Conservation (phyloP, 2,329 filamentous ascomycete species). For the Hyphodiscus sp. region DNA sequence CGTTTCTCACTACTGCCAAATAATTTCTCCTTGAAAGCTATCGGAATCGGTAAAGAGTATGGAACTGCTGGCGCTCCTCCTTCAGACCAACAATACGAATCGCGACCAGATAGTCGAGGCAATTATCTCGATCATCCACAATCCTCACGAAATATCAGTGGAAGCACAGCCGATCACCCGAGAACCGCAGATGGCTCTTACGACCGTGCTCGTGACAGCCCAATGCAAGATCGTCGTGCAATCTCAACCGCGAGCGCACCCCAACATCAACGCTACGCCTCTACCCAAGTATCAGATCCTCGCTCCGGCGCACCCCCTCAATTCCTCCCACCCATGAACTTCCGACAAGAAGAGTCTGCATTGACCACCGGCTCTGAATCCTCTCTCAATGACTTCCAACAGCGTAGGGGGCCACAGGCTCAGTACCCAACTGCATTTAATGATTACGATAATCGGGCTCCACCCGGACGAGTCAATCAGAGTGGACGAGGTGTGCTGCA, state of each 20-base stretch:
- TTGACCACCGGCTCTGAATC: conserved; percentile 27
- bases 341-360: conserved; percentile 24
- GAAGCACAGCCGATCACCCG: conserved; percentile 10
- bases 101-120: conserved; percentile 19
- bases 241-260: conserved; percentile 34
- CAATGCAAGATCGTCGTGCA: conserved; percentile 33
- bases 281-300: conserved; percentile 29
- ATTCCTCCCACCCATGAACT: conserved; percentile 25
- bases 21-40: conserved; percentile 58
- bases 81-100: conserved; percentile 19
- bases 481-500: conserved; percentile 53
- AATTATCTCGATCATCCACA: conserved; percentile 22
- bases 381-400: conserved; percentile 23
- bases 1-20: conserved; percentile 66
- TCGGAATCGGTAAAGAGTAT: conserved; percentile 51
- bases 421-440: conserved; percentile 21
- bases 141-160: conserved; percentile 18
- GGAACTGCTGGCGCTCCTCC: conserved; percentile 18
- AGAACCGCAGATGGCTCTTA: conserved; percentile 23
- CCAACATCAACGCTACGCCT: conserved; percentile 38
- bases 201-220: conserved; percentile 22
- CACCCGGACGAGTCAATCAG: conserved; percentile 15
- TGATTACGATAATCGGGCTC: conserved; percentile 20
- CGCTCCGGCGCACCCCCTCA: conserved; percentile 18
- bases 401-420: conserved; percentile 12